phyloP scores from a whole-genome alignment of 1,284 basidiomycete species.

The Cutaneotrichosporon sp. region DNA sequence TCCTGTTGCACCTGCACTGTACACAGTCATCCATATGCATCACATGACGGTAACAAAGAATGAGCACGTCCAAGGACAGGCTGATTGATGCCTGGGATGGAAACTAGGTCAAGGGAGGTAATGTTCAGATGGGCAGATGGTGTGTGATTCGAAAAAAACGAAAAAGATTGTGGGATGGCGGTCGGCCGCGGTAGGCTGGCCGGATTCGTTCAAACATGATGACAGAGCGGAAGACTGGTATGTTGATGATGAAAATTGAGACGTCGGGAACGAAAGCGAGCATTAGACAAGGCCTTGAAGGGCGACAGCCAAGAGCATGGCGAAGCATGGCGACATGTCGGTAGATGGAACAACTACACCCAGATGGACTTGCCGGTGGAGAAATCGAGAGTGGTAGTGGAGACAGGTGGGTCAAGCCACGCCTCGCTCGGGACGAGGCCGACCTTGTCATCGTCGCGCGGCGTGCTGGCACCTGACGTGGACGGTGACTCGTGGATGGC shows the following conservation, averaged over 20 bases:
- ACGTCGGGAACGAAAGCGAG: not conserved
- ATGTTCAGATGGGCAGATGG: not conserved
- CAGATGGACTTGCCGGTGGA: slow-evolving; percentile 41
- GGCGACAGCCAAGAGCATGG: slow-evolving; percentile 1
- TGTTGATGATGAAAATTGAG: not conserved
- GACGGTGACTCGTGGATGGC: not conserved
- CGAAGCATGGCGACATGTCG: not conserved
- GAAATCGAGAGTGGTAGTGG: slow-evolving; percentile 31
- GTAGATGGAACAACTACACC: slow-evolving; percentile 7
- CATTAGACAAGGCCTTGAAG: not conserved
- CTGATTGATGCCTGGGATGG: not conserved
- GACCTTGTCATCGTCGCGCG: not conserved
- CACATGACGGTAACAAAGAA: not conserved
- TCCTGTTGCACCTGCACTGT: slow-evolving; percentile 3
- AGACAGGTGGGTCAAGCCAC: not conserved
- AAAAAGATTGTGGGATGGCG: not conserved
- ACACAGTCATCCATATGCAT: not conserved
- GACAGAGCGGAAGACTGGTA: not conserved
- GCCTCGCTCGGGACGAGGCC: not conserved
- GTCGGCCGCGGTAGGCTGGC: not conserved
- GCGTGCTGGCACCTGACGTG: not conserved
- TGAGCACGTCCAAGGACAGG: not conserved
- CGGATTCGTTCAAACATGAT: not conserved
- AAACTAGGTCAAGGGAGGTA: not conserved
- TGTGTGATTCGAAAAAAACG: not conserved